These are phyloP conservation scores for Aspergillus novoparasiticus DNA, from an alignment of 2,329 filamentous ascomycete species.

Conservation along the genomic window DNA sequence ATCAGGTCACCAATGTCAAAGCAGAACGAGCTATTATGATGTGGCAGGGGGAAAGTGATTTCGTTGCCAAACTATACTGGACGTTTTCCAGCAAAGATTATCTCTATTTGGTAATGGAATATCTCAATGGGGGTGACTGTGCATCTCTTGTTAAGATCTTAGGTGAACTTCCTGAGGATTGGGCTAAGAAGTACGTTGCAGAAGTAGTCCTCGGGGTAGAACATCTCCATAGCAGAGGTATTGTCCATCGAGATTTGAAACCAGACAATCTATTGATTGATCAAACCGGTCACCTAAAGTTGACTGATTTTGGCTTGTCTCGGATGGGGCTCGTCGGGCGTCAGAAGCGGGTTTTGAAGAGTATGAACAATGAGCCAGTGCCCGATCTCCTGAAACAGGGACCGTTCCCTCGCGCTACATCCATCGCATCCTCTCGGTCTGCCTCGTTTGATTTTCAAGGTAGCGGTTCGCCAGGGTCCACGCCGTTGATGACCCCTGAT, in stretches of 20 bases:
- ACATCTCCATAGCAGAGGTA: conserved; percentile 89
- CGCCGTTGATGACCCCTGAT: conserved; percentile 84
- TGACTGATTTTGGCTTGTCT: conserved; percentile 96
- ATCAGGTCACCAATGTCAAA: conserved; percentile 98
- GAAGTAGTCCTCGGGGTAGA: conserved; percentile 97
- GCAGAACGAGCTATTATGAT: conserved; percentile 99
- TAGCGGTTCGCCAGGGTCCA: conserved; percentile 76
- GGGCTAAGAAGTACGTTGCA: conserved; percentile 96
- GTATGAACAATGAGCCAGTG: conserved; percentile 70
- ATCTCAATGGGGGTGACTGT: conserved; percentile 95
- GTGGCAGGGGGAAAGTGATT: conserved; percentile 99
- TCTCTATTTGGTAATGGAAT: conserved; percentile 98
- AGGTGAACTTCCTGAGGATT: conserved; percentile 89
- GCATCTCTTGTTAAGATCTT: conserved; percentile 94
- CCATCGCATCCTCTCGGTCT: conserved; percentile 86
- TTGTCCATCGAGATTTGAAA: conserved; percentile 95
- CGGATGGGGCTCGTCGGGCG: conserved; percentile 96
- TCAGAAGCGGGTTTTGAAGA: conserved; percentile 87
- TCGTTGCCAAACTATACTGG: conserved; percentile 99
- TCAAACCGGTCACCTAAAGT: conserved; percentile 91
- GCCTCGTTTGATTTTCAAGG: conserved; percentile 89
- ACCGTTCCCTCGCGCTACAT: conserved; percentile 82
- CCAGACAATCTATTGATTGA: conserved; percentile 97
- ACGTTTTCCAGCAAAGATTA: conserved; percentile 99
- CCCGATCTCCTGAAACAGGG: conserved; percentile 92